Evolutionary conservation across 2,329 filamentous ascomycete genomes (phyloP), one percentile per base, ranked within the genome.

Genomic region (Teratosphaeria zuluensis): DNA sequence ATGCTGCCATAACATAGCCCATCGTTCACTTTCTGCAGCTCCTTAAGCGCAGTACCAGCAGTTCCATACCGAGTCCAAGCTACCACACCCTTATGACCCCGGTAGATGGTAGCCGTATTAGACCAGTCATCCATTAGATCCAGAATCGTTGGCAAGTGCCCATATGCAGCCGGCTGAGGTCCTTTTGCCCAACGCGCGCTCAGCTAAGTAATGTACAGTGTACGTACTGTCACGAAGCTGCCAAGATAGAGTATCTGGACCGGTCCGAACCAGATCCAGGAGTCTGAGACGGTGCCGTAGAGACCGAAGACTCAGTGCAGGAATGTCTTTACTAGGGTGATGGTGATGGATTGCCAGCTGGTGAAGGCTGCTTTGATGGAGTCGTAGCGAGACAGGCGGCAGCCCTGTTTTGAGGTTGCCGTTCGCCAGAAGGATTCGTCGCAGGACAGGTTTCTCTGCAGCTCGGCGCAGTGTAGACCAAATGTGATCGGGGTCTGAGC

Each of bases 351-450:
- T n/a, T n/a, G n/a, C n/a, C n/a, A n/a, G n/a, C n/a, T n/a, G n/a
- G n/a, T n/a, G n/a, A n/a, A n/a, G n/a, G n/a, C n/a, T n/a, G n/a
- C n/a, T n/a, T n/a, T n/a, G n/a, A n/a, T n/a, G 24, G 24, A 2
- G 2, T 28, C 24, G 24, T 28, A 28, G 24, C 24, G 24, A 4
- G 4, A 28, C 4, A 28, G 24, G 24, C 24, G 24, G 4, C 24
- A 28, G 24, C 24, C 24, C 33, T 35, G 2, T 35, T 35, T 35
- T 30, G 48, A 4, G 14, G 48, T 57, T 4, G 56, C 56, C n/a
- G 54, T 57, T 11, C 56, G 56, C 56, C 56, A 57, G 30, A 57
- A 57, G 14, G 48, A 48, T 21, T 57, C 56, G 31, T 57, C 56
- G 33, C 56, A 24, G 14, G 56, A 53, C 5, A 53, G 56, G 33